Evolutionary conservation across 768 basidiomycete species (phyloP), one percentile per base, ranked within the genome.

Genomic region (Trametes villosa): DNA sequence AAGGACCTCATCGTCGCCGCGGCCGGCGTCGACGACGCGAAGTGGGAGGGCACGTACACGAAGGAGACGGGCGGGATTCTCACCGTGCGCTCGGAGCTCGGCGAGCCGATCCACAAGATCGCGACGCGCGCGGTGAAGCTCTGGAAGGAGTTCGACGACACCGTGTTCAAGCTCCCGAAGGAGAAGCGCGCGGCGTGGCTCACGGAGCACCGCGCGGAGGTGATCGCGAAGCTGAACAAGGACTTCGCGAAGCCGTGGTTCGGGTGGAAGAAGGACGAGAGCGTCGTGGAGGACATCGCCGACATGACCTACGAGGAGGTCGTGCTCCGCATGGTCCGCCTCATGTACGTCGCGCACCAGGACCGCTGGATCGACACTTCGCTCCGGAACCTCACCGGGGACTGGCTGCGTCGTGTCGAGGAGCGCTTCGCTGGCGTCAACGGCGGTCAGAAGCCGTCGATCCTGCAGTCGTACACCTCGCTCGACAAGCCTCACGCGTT

Each of bases 261-360:
- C 71, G 94, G 92, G 18, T 89, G 88, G 85, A 98, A 97, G 88
- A 95, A 95, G 77, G 91, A 92, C 73, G 94, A 87, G 0, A 81
- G 75, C 20, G 85, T 92, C 64, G 92, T 91, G 36, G 86, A 86
- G 57, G 94, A 96, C 72, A 80, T 99, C 50, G 85, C 88, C 27
- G 94, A 97, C 69, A 98, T 99, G 97, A 98, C 96, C 13, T 99
- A 99, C 75, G 95, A 98, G 78, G 97, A 98, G 73, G 89, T 91
- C 33, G 91, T 91, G 4, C 81, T 94, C 62, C 86, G 96, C 60
- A 90, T 98, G 89, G 81, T 98, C 53, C 81, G 92, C 41, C 79
- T 99, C 67, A 98, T 98, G 94, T 98, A 90, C 71, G 93, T 98
- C 63, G 72, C 87, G 42, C 92, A 97, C 68, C 86, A 98, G 78